Evolutionary conservation across 1,139 yeast genomes (phyloP), one percentile per base, ranked within the genome.

Genomic region (Geotrichum citri-aurantii): DNA sequence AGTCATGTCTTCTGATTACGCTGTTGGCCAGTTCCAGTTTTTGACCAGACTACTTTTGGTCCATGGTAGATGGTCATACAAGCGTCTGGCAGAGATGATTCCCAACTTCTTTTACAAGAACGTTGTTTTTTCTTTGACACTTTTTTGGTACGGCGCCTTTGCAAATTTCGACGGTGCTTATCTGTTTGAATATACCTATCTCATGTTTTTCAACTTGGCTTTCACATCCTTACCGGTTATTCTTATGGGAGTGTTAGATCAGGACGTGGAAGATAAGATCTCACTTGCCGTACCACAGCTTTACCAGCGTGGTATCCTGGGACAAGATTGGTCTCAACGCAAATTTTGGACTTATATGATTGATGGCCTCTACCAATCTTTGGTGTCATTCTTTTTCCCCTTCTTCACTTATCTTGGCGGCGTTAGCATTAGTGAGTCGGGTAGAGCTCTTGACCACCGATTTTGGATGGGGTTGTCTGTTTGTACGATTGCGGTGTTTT

Each of bases 1-100:
- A n/a, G 98, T 88, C 17, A 93, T 93, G 99, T 88, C 96, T 10
- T 88, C 97, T 0, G 99, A 93, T 78, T 93, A 91, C 74, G 99
- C 97, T 5, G 78, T 93, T 71, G 99, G 97, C 12, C 99, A 93
- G 73, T 93, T 93, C 75, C 79, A 97, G 67, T 93, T 81, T 70
- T 73, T 93, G 68, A 81, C 88, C 1, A 79, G 92, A 66, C 78
- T 93, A 65, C 76, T 93, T 53, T 76, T 93, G 57, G 95, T 90
- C 24, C 99, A 93, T 75, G 99, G 99, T 47, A 82, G 97, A 71
- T 93, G 98, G 98, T 88, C 96, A 0, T 93, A 93, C 72, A 86
- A 85, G 71, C 80, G 99, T 66, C 79, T 93, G 55, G 84, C 96
- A 44, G 97, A 91, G 71, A 89, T 92, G 96, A 86, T 92, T 69